Conservation (phyloP, 345 rosid species). For the Geranium rotundifolium region DNA sequence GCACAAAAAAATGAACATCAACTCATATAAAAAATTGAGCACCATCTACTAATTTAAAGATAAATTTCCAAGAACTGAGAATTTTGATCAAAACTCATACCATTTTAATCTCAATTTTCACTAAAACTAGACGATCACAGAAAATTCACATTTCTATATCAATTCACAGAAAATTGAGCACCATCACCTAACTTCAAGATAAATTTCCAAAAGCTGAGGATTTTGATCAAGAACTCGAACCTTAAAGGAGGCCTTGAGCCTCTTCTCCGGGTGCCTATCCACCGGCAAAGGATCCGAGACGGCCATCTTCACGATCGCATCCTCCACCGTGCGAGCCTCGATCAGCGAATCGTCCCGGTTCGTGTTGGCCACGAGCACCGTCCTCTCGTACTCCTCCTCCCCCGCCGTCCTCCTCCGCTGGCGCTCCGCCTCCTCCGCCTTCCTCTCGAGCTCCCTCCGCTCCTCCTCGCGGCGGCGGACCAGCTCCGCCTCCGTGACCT, state of each 20-base stretch:
- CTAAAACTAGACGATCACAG: background rate
- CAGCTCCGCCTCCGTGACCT: too few relatives aligned
- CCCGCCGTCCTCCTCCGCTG: too few relatives aligned
- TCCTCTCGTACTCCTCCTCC: constrained; percentile 86
- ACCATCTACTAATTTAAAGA: background rate
- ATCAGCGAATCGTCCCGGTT: constrained; percentile 77
- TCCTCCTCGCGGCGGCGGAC: too few relatives aligned
- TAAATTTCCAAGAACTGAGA: background rate
- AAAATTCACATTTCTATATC: background rate
- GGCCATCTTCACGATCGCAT: constrained; percentile 65
- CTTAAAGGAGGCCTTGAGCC: background rate
- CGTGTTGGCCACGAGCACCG: constrained; percentile 64
- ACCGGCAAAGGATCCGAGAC: constrained; percentile 27
- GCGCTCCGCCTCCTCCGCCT: too few relatives aligned
- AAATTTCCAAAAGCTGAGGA: background rate
- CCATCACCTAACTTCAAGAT: background rate
- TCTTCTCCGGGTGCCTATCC: background rate
- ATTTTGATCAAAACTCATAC: background rate
- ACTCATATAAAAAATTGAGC: background rate
- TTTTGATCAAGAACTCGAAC: background rate
- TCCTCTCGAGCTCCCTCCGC: too few relatives aligned
- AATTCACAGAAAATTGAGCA: background rate
- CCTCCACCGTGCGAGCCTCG: constrained; percentile 81
- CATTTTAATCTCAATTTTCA: background rate
- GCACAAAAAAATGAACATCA: background rate